Conservation (phyloP, 108 stramenopile genomes). For the Discostella stelligeroides region DNA sequence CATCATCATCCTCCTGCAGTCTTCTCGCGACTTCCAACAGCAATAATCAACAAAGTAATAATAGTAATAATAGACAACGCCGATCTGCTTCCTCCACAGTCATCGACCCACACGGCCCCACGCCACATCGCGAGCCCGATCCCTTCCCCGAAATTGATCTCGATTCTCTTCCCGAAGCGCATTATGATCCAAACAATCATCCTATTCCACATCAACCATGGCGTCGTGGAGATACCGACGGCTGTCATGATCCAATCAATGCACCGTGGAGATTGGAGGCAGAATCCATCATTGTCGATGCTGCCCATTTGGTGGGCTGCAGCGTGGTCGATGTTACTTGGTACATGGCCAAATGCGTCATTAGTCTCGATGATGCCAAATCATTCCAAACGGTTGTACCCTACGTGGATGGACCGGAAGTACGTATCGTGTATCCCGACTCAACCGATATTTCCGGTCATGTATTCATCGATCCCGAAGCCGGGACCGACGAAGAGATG, state of each 20-base stretch:
- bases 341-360: constrained; percentile 71
- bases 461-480: constrained; percentile 60
- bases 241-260: constrained; percentile 83
- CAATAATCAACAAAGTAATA: too few relatives aligned
- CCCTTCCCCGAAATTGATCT: constrained; percentile 38
- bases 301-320: constrained; percentile 57
- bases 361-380: constrained; percentile 60
- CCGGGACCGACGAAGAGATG: constrained; percentile 48
- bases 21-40: too few relatives aligned
- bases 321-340: constrained; percentile 79
- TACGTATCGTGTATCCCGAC: constrained; percentile 54
- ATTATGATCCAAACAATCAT: constrained; percentile 46
- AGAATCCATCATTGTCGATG: constrained; percentile 63
- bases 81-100: constrained; percentile 26
- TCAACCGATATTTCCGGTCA: constrained; percentile 51
- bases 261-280: constrained; percentile 75
- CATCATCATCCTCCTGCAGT: background rate
- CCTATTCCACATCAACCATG: constrained; percentile 85
- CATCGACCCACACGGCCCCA: constrained; percentile 32
- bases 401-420: constrained; percentile 55
- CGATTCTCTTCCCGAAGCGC: constrained; percentile 47
- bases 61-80: too few relatives aligned
- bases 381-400: constrained; percentile 31
- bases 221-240: constrained; percentile 77
- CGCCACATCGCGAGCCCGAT: constrained; percentile 26